Percentiles rank a stretch among this genome's conserved stretches.
Evolutionary conservation across 2,329 filamentous ascomycete genomes (phyloP).

Genomic region (Sporothrix variecibatus): DNA sequence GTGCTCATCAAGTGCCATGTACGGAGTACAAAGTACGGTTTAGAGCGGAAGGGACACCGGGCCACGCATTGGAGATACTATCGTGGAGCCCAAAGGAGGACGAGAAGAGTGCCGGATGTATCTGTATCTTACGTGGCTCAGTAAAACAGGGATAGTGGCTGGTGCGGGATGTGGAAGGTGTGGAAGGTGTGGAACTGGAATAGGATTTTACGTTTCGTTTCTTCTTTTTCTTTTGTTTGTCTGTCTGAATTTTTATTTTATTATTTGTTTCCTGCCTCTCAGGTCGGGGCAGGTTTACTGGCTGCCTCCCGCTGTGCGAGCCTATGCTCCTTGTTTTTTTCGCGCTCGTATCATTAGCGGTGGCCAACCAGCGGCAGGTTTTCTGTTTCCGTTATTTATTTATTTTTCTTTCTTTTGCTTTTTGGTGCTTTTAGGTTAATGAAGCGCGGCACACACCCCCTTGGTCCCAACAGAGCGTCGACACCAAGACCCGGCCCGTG

Average conservation of each 20-base stretch:
- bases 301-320: neutral
- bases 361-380: constrained; percentile 10
- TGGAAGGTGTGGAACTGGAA: neutral
- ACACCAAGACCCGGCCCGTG: constrained; percentile 3
- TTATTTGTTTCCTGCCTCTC: neutral
- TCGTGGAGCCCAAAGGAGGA: neutral
- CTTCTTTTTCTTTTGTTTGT: neutral
- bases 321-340: constrained; percentile 6
- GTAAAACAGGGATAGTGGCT: constrained; percentile 15
- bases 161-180: neutral
- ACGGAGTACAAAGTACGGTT: neutral
- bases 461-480: neutral
- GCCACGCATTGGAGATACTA: neutral
- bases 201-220: neutral
- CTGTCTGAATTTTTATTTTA: too few species aligned
- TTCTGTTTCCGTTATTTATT: neutral
- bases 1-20: neutral
- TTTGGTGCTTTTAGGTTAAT: too few species aligned
- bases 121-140: constrained; percentile 9
- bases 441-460: neutral
- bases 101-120: neutral
- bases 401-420: neutral
- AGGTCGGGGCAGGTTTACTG: neutral
- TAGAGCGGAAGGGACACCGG: neutral
- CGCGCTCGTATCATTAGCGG: neutral